These are phyloP conservation scores for Nothophoma quercina DNA, from an alignment of 2,329 filamentous ascomycete species.

Conservation along the genomic window DNA sequence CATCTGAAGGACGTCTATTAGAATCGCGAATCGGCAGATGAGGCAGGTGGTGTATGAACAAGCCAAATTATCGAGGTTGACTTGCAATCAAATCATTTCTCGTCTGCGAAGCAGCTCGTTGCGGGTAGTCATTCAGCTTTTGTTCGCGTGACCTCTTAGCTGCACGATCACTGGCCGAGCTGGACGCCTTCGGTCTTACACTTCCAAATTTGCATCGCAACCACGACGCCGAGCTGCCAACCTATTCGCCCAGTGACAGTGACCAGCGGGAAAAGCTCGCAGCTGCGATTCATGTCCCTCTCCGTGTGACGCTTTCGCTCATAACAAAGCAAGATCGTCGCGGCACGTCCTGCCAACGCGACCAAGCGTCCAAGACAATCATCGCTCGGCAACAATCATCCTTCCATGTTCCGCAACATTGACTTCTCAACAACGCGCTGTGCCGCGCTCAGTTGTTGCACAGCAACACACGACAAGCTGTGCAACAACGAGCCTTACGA, in stretches of 20 bases:
- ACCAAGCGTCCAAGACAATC: conserved; percentile 16
- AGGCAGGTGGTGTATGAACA: background rate
- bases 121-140: background rate
- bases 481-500: background rate
- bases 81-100: background rate
- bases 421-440: conserved; percentile 2
- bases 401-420: background rate
- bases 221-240: background rate
- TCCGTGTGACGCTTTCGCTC: background rate
- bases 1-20: no score
- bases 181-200: background rate
- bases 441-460: conserved; percentile 5
- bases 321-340: conserved; percentile 3
- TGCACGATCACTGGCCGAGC: background rate
- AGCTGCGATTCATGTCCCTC: background rate
- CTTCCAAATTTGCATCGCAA: background rate
- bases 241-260: background rate
- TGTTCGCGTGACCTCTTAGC: conserved; percentile 7
- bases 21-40: no score
- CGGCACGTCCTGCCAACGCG: conserved; percentile 9
- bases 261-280: background rate
- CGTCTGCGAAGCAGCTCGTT: background rate
- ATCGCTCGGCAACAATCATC: conserved; percentile 11
- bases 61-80: background rate
- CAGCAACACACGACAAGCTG: background rate